phyloP scores from a whole-genome alignment of 441 rosid genomes.

The Pelargonium cotyledonis region DNA sequence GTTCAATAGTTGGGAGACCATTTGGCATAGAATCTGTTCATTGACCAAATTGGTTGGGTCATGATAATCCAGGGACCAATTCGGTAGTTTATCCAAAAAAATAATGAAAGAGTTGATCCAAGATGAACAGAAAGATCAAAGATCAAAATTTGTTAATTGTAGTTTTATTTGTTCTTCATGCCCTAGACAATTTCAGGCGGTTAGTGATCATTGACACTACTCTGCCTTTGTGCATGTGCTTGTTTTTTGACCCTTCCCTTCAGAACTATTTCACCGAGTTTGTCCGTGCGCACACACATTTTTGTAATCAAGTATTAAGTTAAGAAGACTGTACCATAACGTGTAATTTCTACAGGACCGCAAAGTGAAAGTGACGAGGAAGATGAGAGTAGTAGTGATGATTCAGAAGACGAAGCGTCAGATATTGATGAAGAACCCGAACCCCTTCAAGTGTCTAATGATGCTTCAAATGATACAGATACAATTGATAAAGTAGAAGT shows the following conservation, averaged over 20 bases:
- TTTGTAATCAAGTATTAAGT: background rate
- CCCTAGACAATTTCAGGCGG: background rate
- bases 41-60: no score
- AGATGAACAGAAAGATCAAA: background rate
- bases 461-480: conserved; percentile 25
- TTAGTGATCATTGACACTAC: background rate
- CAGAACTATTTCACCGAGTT: background rate
- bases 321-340: background rate
- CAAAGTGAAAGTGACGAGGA: conserved; percentile 37
- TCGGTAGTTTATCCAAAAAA: background rate
- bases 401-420: conserved; percentile 44
- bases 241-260: background rate
- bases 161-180: background rate
- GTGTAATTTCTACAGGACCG: conserved; percentile 35
- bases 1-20: no score
- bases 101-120: background rate
- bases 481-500: conserved; percentile 30
- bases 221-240: background rate
- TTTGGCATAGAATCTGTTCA: no score
- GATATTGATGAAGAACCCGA: conserved; percentile 23
- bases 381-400: conserved; percentile 52
- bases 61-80: no score
- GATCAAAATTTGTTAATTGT: background rate
- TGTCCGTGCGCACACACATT: background rate
- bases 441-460: conserved; percentile 24